A percentile compares a stretch with the other conserved stretches of the same genome.
Evolutionary conservation across 164 flowering plant genomes (phyloP).

Genomic region (Vitis rupestris): DNA sequence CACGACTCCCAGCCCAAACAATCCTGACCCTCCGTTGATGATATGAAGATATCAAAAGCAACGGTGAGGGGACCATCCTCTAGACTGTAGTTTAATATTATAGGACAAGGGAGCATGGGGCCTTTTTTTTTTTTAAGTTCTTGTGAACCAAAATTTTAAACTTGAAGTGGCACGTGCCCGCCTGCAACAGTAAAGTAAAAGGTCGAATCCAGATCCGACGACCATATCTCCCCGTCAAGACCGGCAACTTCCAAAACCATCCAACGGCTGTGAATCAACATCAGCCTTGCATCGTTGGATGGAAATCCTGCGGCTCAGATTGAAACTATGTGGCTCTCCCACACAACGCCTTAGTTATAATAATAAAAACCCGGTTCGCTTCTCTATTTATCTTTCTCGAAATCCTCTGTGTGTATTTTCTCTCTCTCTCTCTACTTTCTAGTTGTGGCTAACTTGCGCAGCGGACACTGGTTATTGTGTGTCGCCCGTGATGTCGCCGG

Average conservation of each 20-base stretch:
- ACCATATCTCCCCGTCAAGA: conserved; percentile 41
- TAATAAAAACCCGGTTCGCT: conserved; percentile 5
- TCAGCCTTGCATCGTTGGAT: conserved; percentile 6
- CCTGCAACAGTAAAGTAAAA: conserved; percentile 32
- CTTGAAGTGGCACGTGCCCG: conserved; percentile 34
- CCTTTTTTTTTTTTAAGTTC: neutral
- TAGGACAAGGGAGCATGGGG: no score
- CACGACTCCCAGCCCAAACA: no score
- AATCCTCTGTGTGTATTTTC: neutral
- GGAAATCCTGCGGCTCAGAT: conserved; percentile 9
- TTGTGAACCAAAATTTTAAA: neutral
- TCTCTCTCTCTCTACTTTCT: conserved; percentile 1
- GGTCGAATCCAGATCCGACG: conserved; percentile 45
- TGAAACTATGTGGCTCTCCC: conserved; percentile 4
- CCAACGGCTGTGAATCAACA: conserved; percentile 21
- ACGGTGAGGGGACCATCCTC: no score
- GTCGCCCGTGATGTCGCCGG: conserved; percentile 39
- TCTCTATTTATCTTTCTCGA: neutral
- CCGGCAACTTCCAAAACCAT: conserved; percentile 21
- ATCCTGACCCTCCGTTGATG: no score
- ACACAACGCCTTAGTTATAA: neutral
- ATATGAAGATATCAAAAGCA: no score
- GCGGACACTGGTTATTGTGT: conserved; percentile 21
- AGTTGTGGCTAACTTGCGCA: conserved; percentile 20
- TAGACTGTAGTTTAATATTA: no score